Conservation (phyloP, 1,139 yeast species). For the Blastobotrys illinoisensis region DNA sequence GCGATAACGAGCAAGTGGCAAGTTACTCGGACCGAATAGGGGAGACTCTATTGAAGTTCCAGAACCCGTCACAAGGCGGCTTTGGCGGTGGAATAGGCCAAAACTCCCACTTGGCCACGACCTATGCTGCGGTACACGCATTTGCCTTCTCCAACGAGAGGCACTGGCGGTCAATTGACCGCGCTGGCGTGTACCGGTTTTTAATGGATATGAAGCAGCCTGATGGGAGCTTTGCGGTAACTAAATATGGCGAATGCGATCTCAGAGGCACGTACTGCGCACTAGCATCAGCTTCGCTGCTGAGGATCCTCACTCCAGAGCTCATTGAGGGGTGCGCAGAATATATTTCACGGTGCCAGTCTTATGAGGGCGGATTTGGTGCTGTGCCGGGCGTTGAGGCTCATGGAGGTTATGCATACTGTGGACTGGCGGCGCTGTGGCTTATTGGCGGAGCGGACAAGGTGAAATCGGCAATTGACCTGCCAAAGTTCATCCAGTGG, state of each 20-base stretch:
- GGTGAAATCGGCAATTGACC: conserved; percentile 22
- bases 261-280: conserved; percentile 86
- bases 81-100: conserved; percentile 84
- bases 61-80: conserved; percentile 46
- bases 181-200: conserved; percentile 56
- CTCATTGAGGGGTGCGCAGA: conserved; percentile 47
- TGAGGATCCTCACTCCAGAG: conserved; percentile 59
- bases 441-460: conserved; percentile 37
- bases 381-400: conserved; percentile 76
- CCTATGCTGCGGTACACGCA: conserved; percentile 72
- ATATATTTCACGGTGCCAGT: conserved; percentile 73
- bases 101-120: conserved; percentile 75
- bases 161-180: conserved; percentile 42
- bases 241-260: conserved; percentile 76
- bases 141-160: conserved; percentile 48
- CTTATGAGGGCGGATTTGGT: conserved; percentile 93
- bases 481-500: conserved; percentile 47
- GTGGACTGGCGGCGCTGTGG: conserved; percentile 73
- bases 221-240: conserved; percentile 76
- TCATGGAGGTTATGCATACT: conserved; percentile 94
- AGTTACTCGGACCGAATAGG: conserved; percentile 25
- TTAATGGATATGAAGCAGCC: conserved; percentile 54
- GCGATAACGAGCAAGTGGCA: conserved; percentile 22
- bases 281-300: conserved; percentile 62
- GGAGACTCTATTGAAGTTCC: conserved; percentile 31